A percentile compares a stretch with the other conserved stretches of the same genome.
Evolutionary conservation across 1,284 basidiomycete species (phyloP).

Genomic region (Puccinia triticina): DNA sequence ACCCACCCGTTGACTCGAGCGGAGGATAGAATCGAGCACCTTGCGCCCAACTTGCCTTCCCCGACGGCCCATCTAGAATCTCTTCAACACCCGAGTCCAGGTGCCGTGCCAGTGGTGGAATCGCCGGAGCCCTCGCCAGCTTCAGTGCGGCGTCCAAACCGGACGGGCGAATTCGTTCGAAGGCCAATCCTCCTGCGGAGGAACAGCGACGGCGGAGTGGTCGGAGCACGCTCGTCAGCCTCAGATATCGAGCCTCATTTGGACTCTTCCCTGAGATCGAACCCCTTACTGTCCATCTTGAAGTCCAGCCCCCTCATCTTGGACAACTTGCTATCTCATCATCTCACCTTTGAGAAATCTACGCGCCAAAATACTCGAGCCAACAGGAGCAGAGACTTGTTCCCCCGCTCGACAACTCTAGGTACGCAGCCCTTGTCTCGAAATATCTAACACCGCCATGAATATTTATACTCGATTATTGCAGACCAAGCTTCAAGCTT

Average conservation of each 20-base stretch:
- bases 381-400: not conserved
- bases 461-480: not conserved
- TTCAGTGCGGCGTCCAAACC: not conserved
- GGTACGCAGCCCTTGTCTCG: not conserved
- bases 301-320: not conserved
- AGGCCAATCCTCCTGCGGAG: constrained; percentile 21
- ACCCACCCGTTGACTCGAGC: no score
- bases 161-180: no score
- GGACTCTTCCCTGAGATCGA: not conserved
- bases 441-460: not conserved
- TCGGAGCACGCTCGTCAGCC: constrained; percentile 9
- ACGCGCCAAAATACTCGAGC: not conserved
- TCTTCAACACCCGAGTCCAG: not conserved
- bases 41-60: not conserved
- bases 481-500: not conserved
- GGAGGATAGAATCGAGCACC: not conserved
- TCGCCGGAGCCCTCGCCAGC: not conserved
- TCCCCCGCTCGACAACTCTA: constrained; percentile 24
- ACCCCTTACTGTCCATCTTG: constrained; percentile 7
- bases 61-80: not conserved
- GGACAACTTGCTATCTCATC: not conserved
- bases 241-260: not conserved
- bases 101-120: not conserved
- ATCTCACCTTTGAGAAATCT: not conserved
- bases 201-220: constrained; percentile 36